Evolutionary conservation across 108 stramenopile species (phyloP).

Genomic region (Parmales sp.): DNA sequence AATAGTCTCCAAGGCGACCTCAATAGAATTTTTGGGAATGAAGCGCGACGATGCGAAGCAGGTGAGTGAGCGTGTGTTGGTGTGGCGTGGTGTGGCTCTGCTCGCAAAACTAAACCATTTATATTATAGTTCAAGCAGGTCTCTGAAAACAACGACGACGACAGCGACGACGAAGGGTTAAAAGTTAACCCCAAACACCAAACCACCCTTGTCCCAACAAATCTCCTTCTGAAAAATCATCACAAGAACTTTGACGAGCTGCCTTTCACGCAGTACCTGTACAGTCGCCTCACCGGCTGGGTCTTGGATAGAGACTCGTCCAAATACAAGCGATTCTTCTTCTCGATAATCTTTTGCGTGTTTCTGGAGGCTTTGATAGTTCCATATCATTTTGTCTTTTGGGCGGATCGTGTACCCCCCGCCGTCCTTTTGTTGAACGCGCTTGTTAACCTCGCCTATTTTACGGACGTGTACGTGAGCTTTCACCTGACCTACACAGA

Average conservation of each 20-base stretch:
- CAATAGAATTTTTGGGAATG: too few relatives aligned
- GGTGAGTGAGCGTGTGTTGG: too few relatives aligned
- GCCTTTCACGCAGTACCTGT: not conserved
- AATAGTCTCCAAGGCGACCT: not conserved
- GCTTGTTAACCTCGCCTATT: not conserved
- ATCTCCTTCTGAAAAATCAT: too few relatives aligned
- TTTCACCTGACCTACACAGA: constrained; percentile 5
- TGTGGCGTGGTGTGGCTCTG: too few relatives aligned
- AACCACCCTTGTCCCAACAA: too few relatives aligned
- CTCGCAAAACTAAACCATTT: too few relatives aligned
- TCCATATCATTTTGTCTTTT: constrained; percentile 3
- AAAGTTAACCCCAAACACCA: not conserved
- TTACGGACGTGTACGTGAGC: not conserved
- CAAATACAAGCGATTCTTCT: not conserved
- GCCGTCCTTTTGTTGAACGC: not conserved
- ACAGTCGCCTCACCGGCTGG: not conserved
- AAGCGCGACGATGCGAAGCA: too few relatives aligned
- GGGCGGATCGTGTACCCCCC: not conserved
- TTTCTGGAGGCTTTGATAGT: not conserved
- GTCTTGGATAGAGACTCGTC: not conserved
- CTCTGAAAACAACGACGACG: not conserved
- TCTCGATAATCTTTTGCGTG: not conserved
- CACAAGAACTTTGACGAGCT: not conserved
- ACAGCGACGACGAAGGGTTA: not conserved
- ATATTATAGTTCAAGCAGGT: not conserved